Percentiles rank a stretch among this genome's conserved stretches.
Conservation (phyloP, 2,329 filamentous ascomycete genomes). For the Fusarium secorum region DNA sequence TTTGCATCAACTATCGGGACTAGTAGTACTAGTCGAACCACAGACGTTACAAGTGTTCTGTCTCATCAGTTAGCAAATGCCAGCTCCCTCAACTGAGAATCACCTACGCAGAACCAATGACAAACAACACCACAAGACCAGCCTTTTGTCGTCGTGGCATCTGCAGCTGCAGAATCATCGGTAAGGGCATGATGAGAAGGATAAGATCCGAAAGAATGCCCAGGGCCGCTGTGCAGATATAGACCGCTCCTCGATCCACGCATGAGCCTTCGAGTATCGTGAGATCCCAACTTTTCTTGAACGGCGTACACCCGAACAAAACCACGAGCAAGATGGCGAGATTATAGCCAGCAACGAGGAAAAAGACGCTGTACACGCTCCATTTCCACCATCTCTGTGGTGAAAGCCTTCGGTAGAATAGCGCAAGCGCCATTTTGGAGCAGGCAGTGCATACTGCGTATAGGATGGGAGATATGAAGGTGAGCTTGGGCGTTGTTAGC, state of each 20-base stretch:
- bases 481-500: slow-evolving; percentile 24
- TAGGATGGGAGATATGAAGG: slow-evolving; percentile 32
- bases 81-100: accelerated
- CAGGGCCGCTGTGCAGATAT: slow-evolving; percentile 50
- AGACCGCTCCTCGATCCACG: slow-evolving; percentile 45
- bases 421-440: slow-evolving; percentile 49
- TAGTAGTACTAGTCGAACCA: slow-evolving; percentile 46
- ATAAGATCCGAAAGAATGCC: slow-evolving; percentile 59
- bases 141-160: slow-evolving; percentile 57
- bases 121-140: slow-evolving; percentile 54
- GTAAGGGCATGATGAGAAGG: slow-evolving; percentile 56
- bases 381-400: slow-evolving; percentile 47
- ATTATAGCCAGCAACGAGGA: slow-evolving; percentile 46
- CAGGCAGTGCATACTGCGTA: slow-evolving; percentile 43
- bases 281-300: slow-evolving; percentile 45
- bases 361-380: slow-evolving; percentile 43
- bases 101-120: slow-evolving; percentile 50
- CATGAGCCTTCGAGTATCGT: slow-evolving; percentile 48
- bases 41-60: slow-evolving; percentile 49
- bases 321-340: slow-evolving; percentile 46
- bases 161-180: slow-evolving; percentile 54
- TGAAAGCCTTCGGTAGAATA: slow-evolving; percentile 50
- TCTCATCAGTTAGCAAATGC: background rate
- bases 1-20: slow-evolving; percentile 36
- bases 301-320: slow-evolving; percentile 49